Conservation (phyloP, 2,329 filamentous ascomycete species). For the Rhexocercosporidium sp. region DNA sequence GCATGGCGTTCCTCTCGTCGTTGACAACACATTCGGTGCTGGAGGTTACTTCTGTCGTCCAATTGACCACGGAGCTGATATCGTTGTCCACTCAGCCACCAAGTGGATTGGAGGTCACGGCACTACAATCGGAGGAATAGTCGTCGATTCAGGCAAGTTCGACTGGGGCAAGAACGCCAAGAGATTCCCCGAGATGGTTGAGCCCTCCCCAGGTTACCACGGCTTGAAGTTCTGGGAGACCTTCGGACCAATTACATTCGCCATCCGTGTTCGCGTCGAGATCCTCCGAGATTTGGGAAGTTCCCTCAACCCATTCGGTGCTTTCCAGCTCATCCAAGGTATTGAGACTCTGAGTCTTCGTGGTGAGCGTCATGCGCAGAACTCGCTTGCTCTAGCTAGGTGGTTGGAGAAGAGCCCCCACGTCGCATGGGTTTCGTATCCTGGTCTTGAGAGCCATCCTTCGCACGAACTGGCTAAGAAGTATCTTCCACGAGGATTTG, state of each 20-base stretch:
- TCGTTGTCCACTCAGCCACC: slow-evolving; percentile 91
- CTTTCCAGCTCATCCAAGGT: slow-evolving; percentile 89
- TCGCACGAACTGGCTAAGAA: slow-evolving; percentile 83
- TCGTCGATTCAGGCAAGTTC: slow-evolving; percentile 90
- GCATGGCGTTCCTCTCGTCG: slow-evolving; percentile 61
- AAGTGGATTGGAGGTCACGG: slow-evolving; percentile 98
- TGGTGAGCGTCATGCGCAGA: slow-evolving; percentile 84
- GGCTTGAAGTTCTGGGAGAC: slow-evolving; percentile 94
- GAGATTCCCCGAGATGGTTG: slow-evolving; percentile 91
- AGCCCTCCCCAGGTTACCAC: slow-evolving; percentile 89
- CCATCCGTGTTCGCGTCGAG: slow-evolving; percentile 86
- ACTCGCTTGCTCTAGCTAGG: slow-evolving; percentile 77
- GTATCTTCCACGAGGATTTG: slow-evolving; percentile 84
- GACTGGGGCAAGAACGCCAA: slow-evolving; percentile 86
- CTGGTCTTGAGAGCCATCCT: slow-evolving; percentile 80
- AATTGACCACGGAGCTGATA: slow-evolving; percentile 90
- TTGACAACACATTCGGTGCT: slow-evolving; percentile 93
- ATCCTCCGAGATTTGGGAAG: slow-evolving; percentile 86
- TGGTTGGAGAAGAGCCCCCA: slow-evolving; percentile 85
- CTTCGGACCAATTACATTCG: slow-evolving; percentile 82
- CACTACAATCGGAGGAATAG: slow-evolving; percentile 85
- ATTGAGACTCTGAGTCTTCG: slow-evolving; percentile 89
- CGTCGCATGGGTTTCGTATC: slow-evolving; percentile 94
- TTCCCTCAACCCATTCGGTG: slow-evolving; percentile 85
- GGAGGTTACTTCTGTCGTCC: slow-evolving; percentile 88